These are phyloP conservation scores for Simmondsia chinensis DNA, from an alignment of 148 eudicot species.

Conservation along the genomic window DNA sequence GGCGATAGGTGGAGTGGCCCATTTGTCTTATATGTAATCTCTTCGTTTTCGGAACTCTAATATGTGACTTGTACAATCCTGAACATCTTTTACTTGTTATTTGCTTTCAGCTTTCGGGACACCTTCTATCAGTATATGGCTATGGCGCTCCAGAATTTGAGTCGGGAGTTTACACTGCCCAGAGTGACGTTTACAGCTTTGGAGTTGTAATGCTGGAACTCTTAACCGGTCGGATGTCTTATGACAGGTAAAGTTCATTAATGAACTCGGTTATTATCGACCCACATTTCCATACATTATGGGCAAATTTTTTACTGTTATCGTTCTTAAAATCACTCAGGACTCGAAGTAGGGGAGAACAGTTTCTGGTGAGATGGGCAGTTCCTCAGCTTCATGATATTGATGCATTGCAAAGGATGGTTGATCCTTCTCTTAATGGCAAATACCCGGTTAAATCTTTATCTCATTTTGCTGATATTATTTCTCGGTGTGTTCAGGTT, in stretches of 20 bases:
- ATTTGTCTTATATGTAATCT: too few relatives aligned
- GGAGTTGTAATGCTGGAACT: conserved; percentile 98
- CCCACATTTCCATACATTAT: background rate
- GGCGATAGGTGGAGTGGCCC: too few relatives aligned
- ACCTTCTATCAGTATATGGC: conserved; percentile 72
- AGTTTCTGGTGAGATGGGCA: conserved; percentile 89
- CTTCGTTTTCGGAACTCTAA: too few relatives aligned
- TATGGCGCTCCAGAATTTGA: conserved; percentile 97
- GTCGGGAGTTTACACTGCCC: conserved; percentile 72
- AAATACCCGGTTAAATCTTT: conserved; percentile 65
- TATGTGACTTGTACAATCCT: too few relatives aligned
- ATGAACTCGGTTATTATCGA: background rate
- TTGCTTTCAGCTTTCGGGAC: conserved; percentile 73
- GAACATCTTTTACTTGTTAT: conserved; percentile 2
- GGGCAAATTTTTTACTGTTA: background rate
- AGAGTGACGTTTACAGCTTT: conserved; percentile 94
- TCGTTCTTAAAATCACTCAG: conserved; percentile 24
- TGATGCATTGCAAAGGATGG: conserved; percentile 85
- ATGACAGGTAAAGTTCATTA: conserved; percentile 59
- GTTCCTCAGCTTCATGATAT: conserved; percentile 98
- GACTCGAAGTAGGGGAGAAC: conserved; percentile 66
- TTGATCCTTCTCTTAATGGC: conserved; percentile 78
- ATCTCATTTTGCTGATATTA: conserved; percentile 82
- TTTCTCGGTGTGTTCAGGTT: conserved; percentile 84
- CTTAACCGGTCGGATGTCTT: conserved; percentile 89